Base-by-base conservation (phyloP, 2,329 filamentous ascomycete genomes). In the Botrytis galanthina region DNA sequence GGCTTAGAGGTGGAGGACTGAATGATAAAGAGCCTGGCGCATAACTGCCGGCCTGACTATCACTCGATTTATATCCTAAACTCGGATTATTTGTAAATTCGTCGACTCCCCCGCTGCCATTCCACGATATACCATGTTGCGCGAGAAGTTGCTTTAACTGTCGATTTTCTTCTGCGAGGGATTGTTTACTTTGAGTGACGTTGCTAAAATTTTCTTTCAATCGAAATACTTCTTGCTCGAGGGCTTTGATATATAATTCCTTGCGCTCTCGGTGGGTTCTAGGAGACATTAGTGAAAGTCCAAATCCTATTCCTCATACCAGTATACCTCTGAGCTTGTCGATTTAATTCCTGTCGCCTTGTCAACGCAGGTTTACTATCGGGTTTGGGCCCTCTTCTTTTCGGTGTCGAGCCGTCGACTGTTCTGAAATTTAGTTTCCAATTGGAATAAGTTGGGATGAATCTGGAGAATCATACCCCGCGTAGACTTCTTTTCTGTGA, bases 221-320 rank as follows among this genome's bases (percentile, higher is more conserved):
- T 67, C 94, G 91, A 32, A 97, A 86, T 8, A 98, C 92, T 83
- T 98, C 94, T 80, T 95, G 91, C 83, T 99, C 96, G 26, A 98
- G 88, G 18, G 93, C 90, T 82, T 97, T 97, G 85, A 98, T 97
- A 82, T 98, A 98, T 79, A 94, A 88, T 83, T 98, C 96, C 82
- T 98, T 98, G 77, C 96, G 90, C 84, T 98, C 96, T 73, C 96
- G 94, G 83, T 99, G 96, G 29, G 96, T 98, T 81, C 96, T 97
- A 80, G 29, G 39, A 60, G n/a, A 12, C 14, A 37, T 54, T 71
- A 79, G 66, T 64, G 79, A 75, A 29, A 7, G 8, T 18, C 39
- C 32, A 22, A 37, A 46, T 22, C 16, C 3, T 1, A 44, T 42
- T 48, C 29, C 10, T 29, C 16, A 22, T n/a, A 59, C 20, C 10